Evolutionary conservation across 768 basidiomycete species (phyloP), one percentile per base, ranked within the genome.

Genomic region (Clathrus columnatus): DNA sequence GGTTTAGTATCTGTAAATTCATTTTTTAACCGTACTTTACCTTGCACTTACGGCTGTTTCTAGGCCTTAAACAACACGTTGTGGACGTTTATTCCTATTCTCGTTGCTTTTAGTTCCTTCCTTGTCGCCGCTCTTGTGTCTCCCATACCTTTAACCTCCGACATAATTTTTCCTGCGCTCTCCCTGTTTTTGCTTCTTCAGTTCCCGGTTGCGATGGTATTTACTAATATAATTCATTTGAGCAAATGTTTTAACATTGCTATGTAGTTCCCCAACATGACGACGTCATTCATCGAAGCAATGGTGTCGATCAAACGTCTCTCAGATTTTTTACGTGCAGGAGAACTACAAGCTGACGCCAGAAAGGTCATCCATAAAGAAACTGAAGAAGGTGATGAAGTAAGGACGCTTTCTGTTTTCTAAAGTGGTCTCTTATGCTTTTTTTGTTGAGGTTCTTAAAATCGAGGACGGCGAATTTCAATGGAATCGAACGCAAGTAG

Each of bases 151-250:
- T 69, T 98, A 1, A 97, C 95, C 0, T 81, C 87, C 0, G 93
- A 96, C 59, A 72, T 91, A 50, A 94, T 97, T 60, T 98, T 98
- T 77, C 95, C 95, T n/a, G 84, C 90, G 0, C 92, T 98, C 59
- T 85, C 90, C 0, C 70, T 94, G 27, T 94, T 92, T 72, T 84
- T 89, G 81, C 73, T 95, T 0, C 72, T 95, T 27, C 83, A 85
- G 56, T 93, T 93, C 70, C 91, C 91, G 1, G 73, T 94, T 21
- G 86, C 80, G 2, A 87, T 91, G 87, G 85, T 86, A 65, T 36
- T 73, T 65, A 20, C 56, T 59, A n/a, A 46, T 53, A 7, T 18
- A 6, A 26, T 23, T n/a, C 1, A 24, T 48, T 46, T 5, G 20
- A 36, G 11, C 36, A n/a, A 36, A 11, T 3, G 36, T 3, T 36